Base-by-base conservation (phyloP, 2,329 filamentous ascomycete genomes). In the Arthrobotrys iridis region DNA sequence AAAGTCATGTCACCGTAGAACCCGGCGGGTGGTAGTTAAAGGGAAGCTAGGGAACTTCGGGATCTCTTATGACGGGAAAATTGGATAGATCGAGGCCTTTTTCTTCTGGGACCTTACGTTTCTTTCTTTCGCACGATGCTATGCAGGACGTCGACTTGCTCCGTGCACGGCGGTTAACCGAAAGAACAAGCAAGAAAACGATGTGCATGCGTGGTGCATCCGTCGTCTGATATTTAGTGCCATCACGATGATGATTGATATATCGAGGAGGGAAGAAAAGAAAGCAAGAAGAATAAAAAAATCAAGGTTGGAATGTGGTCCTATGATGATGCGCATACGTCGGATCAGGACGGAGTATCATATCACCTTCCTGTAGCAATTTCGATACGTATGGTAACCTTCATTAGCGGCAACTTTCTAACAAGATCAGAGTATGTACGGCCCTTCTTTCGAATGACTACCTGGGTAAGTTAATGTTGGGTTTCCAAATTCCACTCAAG, bases 41-140 rank as follows among this genome's bases (percentile, higher is more conserved):
- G 35, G 48, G 48, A 57, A 46, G 62, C 46, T 57, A 57, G 62
- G 62, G 62, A 37, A 66, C 24, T 55, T 66, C 62, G 62, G 62
- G 62, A 55, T 66, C 48, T 66, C 26, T 24, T 55, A n/a, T 33
- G 24, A 28, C 60, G 60, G 60, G 18, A 66, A 57, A 43, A 40
- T 4, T 18, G 24, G 28, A 48, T 13, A 35, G 58, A 24, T 15
- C 50, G 50, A 62, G 22, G 18, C n/a, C 13, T 52, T 50, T 33
- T 50, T 50, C 26, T 18, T 20, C 20, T 55, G n/a, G 37, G 50
- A 55, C 50, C 46, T 52, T 4, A 6, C 6, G n/a, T 50, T 24
- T 50, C 26, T 30, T 15, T n/a, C n/a, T n/a, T 37, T 52, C n/a
- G 28, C 11, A 52, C 15, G 50, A 37, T 55, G 50, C 18, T 37